Evolutionary conservation across 306 rosid genomes (phyloP), one percentile per base, ranked within the genome.

Genomic region (Dryas alaskensis): DNA sequence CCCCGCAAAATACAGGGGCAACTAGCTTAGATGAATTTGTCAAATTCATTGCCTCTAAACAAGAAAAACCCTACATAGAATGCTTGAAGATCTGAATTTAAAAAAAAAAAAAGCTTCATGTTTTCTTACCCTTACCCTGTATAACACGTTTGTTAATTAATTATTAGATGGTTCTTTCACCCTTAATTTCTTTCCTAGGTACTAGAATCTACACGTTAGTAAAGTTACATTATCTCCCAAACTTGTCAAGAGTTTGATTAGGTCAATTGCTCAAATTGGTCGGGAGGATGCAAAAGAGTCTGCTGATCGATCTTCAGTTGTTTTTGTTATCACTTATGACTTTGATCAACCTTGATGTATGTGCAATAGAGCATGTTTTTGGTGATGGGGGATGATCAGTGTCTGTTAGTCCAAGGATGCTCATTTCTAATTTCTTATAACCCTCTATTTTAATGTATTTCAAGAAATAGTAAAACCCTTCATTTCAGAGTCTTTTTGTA

Each of bases 281-380:
- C 77, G 60, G n/a, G 91, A 85, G 74, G 92, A 79, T 67, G 84
- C 91, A 1, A 81, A 75, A 73, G 88, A 85, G 63, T 88, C 75
- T 16, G 79, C 74, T 55, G 90, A 91, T 22, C 22, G 22, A 22
- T 85, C 86, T 91, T 80, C 91, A 88, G 62, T 87, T 89, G 89
- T 71, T 89, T 85, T 87, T 91, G 73, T 67, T 88, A 71, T 87
- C 98, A 66, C 86, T 94, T 75, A 84, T 94, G 83, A 84, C 92
- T 70, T 78, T 91, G 81, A 86, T 89, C 79, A 88, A 81, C 83
- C 89, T 94, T 78, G 87, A 25, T 31, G 37, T 31, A 31, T 1
- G 25, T 31, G 59, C 43, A 67, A 49, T 68, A 14, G 49, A 17
- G 27, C 22, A 54, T 17, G 31, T 55, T 64, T 5, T 37, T 65